Evolutionary conservation across 345 rosid species (phyloP).

Genomic region (Populus simonii): DNA sequence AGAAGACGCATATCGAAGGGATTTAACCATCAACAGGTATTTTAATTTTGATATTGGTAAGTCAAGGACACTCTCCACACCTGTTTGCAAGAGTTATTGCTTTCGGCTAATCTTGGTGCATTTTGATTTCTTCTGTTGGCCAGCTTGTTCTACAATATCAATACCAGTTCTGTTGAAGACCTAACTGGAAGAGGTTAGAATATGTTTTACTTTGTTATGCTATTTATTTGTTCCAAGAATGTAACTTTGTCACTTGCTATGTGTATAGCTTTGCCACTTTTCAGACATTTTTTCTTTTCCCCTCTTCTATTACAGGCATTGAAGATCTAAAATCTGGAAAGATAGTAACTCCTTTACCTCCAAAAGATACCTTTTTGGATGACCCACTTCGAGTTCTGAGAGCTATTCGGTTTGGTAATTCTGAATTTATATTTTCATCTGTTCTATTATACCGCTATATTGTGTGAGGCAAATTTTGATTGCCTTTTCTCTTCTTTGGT

Average conservation of each 20-base stretch:
- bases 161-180: slow-evolving; percentile 72
- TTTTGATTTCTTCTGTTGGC: slow-evolving; percentile 21
- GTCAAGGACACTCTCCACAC: neutral
- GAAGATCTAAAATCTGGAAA: slow-evolving; percentile 74
- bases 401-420: slow-evolving; percentile 92
- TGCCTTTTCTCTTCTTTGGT: neutral
- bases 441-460: neutral
- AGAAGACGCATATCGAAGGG: slow-evolving; percentile 93
- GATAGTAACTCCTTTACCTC: slow-evolving; percentile 83
- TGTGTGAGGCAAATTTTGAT: neutral
- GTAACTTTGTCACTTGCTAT: slow-evolving; percentile 2
- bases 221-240: neutral
- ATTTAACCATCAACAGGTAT: slow-evolving; percentile 92
- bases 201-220: slow-evolving; percentile 1
- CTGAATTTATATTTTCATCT: slow-evolving; percentile 1
- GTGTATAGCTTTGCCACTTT: neutral
- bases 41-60: neutral
- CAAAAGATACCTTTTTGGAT: slow-evolving; percentile 87
- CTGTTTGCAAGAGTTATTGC: neutral
- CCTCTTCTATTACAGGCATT: slow-evolving; percentile 50
- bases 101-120: slow-evolving; percentile 1
- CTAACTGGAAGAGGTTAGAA: slow-evolving; percentile 76
- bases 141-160: slow-evolving; percentile 93
- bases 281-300: neutral
- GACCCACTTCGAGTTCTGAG: slow-evolving; percentile 95